phyloP scores from a whole-genome alignment of 202 grass and related monocot species.

The Setaria viridis region DNA sequence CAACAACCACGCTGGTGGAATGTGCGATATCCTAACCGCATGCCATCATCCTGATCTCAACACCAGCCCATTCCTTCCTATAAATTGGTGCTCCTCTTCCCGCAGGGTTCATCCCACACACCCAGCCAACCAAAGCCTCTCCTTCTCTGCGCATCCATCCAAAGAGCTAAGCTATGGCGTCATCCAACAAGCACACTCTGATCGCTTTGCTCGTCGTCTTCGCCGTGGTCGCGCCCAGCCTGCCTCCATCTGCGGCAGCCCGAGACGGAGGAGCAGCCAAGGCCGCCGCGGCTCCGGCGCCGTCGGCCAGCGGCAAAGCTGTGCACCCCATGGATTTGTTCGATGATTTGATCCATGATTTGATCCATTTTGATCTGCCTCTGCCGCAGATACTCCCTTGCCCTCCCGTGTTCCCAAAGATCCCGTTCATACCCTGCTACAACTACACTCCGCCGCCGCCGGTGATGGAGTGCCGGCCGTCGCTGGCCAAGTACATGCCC shows the following conservation, averaged over 20 bases:
- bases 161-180: too few species aligned
- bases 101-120: too few species aligned
- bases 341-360: too few species aligned
- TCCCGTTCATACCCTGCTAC: background rate
- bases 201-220: background rate
- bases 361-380: background rate
- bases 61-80: too few species aligned
- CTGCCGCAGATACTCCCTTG: background rate
- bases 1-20: too few species aligned
- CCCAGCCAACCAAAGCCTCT: too few species aligned
- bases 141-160: too few species aligned
- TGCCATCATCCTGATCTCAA: too few species aligned
- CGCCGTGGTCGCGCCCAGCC: background rate
- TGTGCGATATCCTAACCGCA: too few species aligned
- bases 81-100: too few species aligned
- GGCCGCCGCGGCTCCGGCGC: background rate
- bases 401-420: background rate
- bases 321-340: background rate
- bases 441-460: background rate
- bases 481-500: background rate
- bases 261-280: background rate
- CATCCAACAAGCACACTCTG: background rate
- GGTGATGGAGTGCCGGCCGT: background rate
- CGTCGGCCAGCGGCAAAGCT: background rate
- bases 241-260: background rate